A percentile compares a stretch with the other conserved stretches of the same genome.
phyloP scores from a whole-genome alignment of 164 flowering plant genomes.

The Brasenia schreberi region DNA sequence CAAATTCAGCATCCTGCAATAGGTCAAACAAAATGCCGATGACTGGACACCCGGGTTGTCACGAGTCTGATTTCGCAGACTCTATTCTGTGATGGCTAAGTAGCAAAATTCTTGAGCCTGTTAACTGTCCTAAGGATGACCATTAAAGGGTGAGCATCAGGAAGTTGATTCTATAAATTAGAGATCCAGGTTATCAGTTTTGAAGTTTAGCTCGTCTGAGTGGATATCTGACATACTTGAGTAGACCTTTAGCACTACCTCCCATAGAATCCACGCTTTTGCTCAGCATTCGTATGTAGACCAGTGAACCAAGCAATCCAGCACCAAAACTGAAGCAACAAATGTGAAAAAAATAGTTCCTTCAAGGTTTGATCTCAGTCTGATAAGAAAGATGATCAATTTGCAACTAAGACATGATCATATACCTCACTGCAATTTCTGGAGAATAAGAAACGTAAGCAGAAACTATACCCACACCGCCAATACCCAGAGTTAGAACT shows the following conservation, averaged over 20 bases:
- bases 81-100: too few species aligned
- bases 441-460: slow-evolving; percentile 78
- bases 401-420: neutral
- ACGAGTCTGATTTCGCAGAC: too few species aligned
- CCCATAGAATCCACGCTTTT: slow-evolving; percentile 60
- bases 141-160: too few species aligned
- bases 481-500: slow-evolving; percentile 61
- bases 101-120: too few species aligned
- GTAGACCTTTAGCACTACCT: slow-evolving; percentile 58
- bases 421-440: slow-evolving; percentile 82
- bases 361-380: neutral
- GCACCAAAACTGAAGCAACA: slow-evolving; percentile 66
- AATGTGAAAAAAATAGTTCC: neutral
- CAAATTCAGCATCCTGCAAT: too few species aligned
- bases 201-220: neutral
- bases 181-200: neutral
- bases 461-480: slow-evolving; percentile 68
- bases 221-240: slow-evolving; percentile 39
- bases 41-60: too few species aligned
- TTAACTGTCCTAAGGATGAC: too few species aligned
- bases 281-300: slow-evolving; percentile 88
- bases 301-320: slow-evolving; percentile 82
- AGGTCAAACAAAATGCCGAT: too few species aligned
- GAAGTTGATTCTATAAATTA: too few species aligned
- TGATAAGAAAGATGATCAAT: neutral